phyloP scores from a whole-genome alignment of 305 asterid species.

The Fraxinus albicans region DNA sequence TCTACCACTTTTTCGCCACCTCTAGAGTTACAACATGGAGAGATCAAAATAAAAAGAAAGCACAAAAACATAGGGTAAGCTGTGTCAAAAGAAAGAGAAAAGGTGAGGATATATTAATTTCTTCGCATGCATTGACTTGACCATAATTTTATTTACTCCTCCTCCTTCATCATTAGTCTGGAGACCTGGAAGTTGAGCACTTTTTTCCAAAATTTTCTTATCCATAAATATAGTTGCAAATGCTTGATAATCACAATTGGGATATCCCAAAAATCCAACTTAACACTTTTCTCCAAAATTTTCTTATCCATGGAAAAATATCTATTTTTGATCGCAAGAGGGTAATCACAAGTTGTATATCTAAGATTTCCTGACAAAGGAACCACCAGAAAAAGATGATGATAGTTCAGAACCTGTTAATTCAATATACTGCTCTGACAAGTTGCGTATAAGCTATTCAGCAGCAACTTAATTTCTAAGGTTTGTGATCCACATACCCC shows the following conservation, averaged over 20 bases:
- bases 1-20: background rate
- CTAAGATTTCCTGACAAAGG: background rate
- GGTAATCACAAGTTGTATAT: background rate
- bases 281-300: background rate
- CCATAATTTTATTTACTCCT: background rate
- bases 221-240: no score
- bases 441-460: background rate
- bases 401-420: background rate
- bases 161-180: background rate
- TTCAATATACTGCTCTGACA: background rate
- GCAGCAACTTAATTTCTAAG: background rate
- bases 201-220: no score
- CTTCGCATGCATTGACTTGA: background rate
- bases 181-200: background rate
- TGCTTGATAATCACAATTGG: background rate
- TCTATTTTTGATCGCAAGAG: background rate
- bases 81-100: background rate
- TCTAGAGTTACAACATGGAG: background rate
- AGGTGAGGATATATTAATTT: background rate
- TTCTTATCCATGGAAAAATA: background rate
- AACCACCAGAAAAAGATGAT: background rate
- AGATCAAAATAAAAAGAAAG: background rate
- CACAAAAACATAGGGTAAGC: background rate
- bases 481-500: background rate
- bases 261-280: background rate